phyloP scores from a whole-genome alignment of 208 protist species.

The Trypanosoma lewisi region DNA sequence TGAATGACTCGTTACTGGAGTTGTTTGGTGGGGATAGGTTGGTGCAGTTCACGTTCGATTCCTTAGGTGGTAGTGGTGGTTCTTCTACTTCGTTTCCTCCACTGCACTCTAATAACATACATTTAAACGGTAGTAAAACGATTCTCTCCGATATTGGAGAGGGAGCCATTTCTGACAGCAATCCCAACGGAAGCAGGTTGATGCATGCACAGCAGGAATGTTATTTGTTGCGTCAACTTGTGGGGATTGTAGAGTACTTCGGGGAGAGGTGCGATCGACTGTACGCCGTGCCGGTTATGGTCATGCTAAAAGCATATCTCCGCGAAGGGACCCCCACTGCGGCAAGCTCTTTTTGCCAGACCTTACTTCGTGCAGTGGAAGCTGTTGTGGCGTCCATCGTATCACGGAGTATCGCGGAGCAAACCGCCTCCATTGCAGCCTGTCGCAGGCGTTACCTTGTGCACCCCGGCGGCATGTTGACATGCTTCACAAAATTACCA shows the following conservation, averaged over 20 bases:
- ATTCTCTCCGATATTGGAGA: not conserved
- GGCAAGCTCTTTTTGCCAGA: conserved; percentile 68
- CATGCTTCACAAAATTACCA: conserved; percentile 81
- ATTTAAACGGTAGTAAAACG: not conserved
- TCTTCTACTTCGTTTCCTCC: not conserved
- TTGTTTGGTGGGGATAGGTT: conserved; percentile 63
- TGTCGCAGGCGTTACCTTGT: conserved; percentile 66
- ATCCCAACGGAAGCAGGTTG: conserved; percentile 3
- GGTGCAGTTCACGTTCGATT: conserved; percentile 5
- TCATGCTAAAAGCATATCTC: conserved; percentile 73
- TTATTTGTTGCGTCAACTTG: conserved; percentile 55
- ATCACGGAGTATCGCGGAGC: conserved; percentile 76
- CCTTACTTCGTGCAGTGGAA: conserved; percentile 60
- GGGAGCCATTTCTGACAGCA: conserved; percentile 24
- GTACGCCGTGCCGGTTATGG: conserved; percentile 73
- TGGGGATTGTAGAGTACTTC: conserved; percentile 49
- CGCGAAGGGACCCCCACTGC: conserved; percentile 22
- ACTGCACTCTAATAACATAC: not conserved
- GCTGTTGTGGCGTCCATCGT: conserved; percentile 49
- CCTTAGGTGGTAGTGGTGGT: no score
- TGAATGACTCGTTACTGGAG: conserved; percentile 67
- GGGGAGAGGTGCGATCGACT: conserved; percentile 80
- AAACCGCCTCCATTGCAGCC: conserved; percentile 77
- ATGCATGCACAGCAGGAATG: conserved; percentile 1
- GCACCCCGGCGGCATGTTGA: conserved; percentile 69